Conservation (phyloP, 2,329 filamentous ascomycete species). For the Beauveria australis region DNA sequence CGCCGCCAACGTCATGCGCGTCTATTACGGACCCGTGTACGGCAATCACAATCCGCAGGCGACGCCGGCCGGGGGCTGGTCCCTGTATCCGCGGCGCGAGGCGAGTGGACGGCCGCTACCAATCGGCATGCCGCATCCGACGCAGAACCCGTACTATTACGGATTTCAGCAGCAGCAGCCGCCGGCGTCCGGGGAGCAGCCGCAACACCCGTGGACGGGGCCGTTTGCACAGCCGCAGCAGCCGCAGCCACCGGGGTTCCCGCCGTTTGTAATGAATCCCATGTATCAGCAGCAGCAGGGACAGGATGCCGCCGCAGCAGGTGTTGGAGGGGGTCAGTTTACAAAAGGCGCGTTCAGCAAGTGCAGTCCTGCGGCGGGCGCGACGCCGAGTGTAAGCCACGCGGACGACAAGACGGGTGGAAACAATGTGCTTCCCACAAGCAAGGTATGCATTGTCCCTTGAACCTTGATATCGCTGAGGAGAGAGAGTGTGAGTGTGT, state of each 20-base stretch:
- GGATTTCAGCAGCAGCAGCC: constrained; percentile 23
- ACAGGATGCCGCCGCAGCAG: background rate
- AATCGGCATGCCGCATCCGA: constrained; percentile 35
- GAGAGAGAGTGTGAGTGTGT: no score
- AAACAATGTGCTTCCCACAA: constrained; percentile 7
- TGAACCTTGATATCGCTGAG: no score
- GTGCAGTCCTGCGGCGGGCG: background rate
- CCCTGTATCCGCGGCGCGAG: constrained; percentile 36
- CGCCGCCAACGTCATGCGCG: constrained; percentile 42
- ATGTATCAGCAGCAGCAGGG: background rate
- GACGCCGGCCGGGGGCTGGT: background rate
- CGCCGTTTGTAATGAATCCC: constrained; percentile 17
- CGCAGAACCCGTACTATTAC: constrained; percentile 34
- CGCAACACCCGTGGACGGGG: no score
- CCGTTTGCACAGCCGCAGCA: background rate
- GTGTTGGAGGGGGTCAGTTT: background rate
- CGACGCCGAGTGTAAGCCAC: constrained; percentile 8
- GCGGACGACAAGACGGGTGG: constrained; percentile 1
- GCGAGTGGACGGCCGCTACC: constrained; percentile 26
- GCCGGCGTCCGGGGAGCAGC: no score
- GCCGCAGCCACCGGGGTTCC: constrained; percentile 1
- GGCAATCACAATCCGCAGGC: constrained; percentile 36
- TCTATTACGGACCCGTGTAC: constrained; percentile 50
- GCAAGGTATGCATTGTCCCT: constrained; percentile 6
- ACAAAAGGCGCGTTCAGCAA: constrained; percentile 11